Conservation (phyloP, 1,139 yeast genomes). For the Pichia sp. region DNA sequence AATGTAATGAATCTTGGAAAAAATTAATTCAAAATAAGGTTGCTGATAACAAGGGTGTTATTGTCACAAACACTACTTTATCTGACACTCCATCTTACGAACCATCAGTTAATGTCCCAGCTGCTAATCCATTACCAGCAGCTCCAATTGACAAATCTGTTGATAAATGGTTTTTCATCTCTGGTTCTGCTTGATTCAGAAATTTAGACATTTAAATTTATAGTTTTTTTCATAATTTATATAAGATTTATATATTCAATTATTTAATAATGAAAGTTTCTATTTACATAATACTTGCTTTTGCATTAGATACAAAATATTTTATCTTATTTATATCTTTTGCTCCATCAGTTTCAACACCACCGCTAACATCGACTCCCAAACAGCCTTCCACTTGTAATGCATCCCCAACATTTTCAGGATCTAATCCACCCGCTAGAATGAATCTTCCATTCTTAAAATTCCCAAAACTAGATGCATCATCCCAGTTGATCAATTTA, state of each 20-base stretch:
- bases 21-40: conserved; percentile 47
- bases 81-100: conserved; percentile 47
- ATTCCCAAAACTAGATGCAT: conserved; percentile 36
- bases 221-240: neutral
- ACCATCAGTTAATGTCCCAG: conserved; percentile 53
- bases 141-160: conserved; percentile 95
- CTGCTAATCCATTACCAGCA: conserved; percentile 64
- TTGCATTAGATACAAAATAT: conserved; percentile 50
- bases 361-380: conserved; percentile 94
- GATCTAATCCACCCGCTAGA: conserved; percentile 85
- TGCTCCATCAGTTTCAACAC: conserved; percentile 73
- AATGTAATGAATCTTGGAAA: conserved; percentile 71
- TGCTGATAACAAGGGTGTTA: conserved; percentile 44
- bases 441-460: conserved; percentile 44
- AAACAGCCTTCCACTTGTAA: conserved; percentile 43
- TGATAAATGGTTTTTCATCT: conserved; percentile 98
- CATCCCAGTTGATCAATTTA: conserved; percentile 62
- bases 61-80: conserved; percentile 70
- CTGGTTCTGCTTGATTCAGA: conserved; percentile 58
- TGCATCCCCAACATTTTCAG: conserved; percentile 61
- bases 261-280: neutral
- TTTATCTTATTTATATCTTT: conserved; percentile 63
- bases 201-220: neutral
- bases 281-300: conserved; percentile 4
- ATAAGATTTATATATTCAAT: neutral